Percentiles rank a stretch among this genome's conserved stretches.
Evolutionary conservation across 371 early-diverging fungal genomes (phyloP).

Genomic region (Dinochytrium kinnereticum): DNA sequence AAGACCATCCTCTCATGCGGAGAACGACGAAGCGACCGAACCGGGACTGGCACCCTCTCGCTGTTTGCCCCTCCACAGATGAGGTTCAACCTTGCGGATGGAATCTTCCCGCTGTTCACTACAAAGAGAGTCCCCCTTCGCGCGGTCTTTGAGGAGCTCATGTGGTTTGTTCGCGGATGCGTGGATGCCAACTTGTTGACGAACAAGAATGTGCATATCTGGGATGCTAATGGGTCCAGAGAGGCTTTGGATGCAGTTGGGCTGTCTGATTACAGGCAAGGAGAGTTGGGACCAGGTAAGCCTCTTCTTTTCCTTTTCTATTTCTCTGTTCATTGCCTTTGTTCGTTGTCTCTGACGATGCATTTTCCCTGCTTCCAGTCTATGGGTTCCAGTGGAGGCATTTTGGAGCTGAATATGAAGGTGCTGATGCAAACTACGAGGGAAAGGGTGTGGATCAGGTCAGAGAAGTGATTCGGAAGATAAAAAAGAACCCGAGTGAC

Average conservation of each 20-base stretch:
- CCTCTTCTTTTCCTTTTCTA: background rate
- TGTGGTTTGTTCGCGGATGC: constrained; percentile 97
- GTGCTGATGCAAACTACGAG: constrained; percentile 88
- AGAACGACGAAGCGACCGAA: constrained; percentile 1
- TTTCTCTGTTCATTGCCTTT: background rate
- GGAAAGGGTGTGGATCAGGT: constrained; percentile 98
- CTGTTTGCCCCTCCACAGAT: constrained; percentile 94
- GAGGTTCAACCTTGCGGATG: constrained; percentile 84
- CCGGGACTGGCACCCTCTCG: constrained; percentile 87
- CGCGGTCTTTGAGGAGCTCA: constrained; percentile 93
- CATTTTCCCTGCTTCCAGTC: constrained; percentile 52
- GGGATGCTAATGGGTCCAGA: constrained; percentile 97
- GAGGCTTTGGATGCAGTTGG: constrained; percentile 91
- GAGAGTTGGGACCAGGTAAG: constrained; percentile 91
- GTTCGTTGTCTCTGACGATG: background rate
- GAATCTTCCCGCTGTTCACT: constrained; percentile 92
- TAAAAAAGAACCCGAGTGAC: constrained; percentile 79
- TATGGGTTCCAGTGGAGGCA: constrained; percentile 99
- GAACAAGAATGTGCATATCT: constrained; percentile 91
- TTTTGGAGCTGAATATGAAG: constrained; percentile 95
- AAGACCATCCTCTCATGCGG: background rate
- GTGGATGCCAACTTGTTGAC: constrained; percentile 86
- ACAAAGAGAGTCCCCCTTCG: constrained; percentile 96
- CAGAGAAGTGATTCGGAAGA: constrained; percentile 85
- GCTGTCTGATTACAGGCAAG: constrained; percentile 78